Evolutionary conservation across 2,329 filamentous ascomycete genomes (phyloP).

Genomic region (Alternaria sp.): DNA sequence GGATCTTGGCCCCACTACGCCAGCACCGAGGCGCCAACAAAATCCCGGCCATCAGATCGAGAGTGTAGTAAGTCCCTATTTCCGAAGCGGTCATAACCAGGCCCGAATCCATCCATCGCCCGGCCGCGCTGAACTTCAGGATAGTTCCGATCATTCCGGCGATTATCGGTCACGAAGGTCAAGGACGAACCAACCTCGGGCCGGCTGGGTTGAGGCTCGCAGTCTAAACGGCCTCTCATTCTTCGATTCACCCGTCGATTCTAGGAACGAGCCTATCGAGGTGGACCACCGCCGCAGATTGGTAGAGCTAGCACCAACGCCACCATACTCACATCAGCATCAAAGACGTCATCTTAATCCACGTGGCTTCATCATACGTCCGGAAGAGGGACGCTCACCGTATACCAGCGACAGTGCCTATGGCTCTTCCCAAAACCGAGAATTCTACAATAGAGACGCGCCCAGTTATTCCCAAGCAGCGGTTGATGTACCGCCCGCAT

Average conservation of each 20-base stretch:
- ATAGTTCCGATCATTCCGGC: conserved; percentile 37
- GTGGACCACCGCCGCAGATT: background rate
- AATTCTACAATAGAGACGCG: conserved; percentile 5
- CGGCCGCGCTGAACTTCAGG: conserved; percentile 33
- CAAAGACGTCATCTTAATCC: conserved; percentile 17
- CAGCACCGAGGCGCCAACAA: conserved; percentile 14
- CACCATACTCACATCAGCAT: conserved; percentile 3
- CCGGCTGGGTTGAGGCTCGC: conserved; percentile 29
- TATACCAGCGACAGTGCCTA: conserved; percentile 12
- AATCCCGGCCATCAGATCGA: conserved; percentile 26
- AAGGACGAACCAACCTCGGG: conserved; percentile 5
- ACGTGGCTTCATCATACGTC: conserved; percentile 19
- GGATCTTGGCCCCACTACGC: conserved; percentile 12
- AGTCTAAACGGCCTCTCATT: conserved; percentile 47
- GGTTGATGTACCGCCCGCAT: conserved; percentile 8
- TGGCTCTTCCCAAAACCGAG: conserved; percentile 2
- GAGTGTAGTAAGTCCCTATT: conserved; percentile 51
- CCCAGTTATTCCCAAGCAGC: conserved; percentile 5
- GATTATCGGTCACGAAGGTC: conserved; percentile 33
- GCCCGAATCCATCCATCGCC: conserved; percentile 14
- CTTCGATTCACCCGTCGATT: conserved; percentile 38
- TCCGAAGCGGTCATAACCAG: conserved; percentile 31
- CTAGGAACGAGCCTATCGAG: conserved; percentile 21
- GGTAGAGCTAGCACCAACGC: background rate
- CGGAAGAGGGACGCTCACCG: conserved; percentile 9